These are phyloP conservation scores for Epichloe sylvatica DNA, from an alignment of 2,329 filamentous ascomycete species.

Conservation along the genomic window DNA sequence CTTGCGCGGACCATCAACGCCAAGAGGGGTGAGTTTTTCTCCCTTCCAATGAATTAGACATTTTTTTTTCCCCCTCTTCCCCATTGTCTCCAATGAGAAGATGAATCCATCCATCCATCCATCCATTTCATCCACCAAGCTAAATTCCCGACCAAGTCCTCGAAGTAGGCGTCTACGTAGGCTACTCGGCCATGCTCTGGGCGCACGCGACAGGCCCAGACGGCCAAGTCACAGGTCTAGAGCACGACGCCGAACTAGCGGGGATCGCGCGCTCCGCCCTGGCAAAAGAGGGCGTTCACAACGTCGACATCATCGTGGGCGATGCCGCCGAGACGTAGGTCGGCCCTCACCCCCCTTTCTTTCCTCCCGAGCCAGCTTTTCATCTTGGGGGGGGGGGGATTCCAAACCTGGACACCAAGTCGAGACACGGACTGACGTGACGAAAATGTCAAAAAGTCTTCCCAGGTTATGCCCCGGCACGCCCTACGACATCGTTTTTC, in stretches of 20 bases:
- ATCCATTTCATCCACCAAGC: background rate
- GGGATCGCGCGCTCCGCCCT: conserved; percentile 25
- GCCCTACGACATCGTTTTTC: conserved; percentile 40
- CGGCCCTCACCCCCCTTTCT: background rate
- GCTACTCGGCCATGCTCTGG: conserved; percentile 36
- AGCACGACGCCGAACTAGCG: conserved; percentile 31
- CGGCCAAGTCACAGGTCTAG: conserved; percentile 31
- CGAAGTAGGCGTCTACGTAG: conserved; percentile 35
- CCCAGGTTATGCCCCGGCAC: conserved; percentile 15
- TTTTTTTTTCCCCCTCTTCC: no score
- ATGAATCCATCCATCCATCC: no score
- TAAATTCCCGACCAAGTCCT: conserved; percentile 21
- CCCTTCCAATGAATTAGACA: no score
- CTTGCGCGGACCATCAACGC: conserved; percentile 27
- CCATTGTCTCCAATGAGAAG: no score
- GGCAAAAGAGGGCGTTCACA: conserved; percentile 24
- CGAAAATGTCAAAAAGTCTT: conserved; percentile 19
- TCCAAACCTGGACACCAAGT: no score
- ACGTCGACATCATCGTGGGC: conserved; percentile 33
- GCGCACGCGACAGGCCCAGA: conserved; percentile 29
- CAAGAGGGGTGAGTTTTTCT: conserved; percentile 20
- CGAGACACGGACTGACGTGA: no score
- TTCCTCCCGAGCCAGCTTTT: background rate
- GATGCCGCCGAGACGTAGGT: conserved; percentile 32
- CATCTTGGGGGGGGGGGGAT: no score